Percentiles rank a stretch among this genome's conserved stretches.
Evolutionary conservation across 2,329 filamentous ascomycete species (phyloP).

Genomic region (Xylariales sp.): DNA sequence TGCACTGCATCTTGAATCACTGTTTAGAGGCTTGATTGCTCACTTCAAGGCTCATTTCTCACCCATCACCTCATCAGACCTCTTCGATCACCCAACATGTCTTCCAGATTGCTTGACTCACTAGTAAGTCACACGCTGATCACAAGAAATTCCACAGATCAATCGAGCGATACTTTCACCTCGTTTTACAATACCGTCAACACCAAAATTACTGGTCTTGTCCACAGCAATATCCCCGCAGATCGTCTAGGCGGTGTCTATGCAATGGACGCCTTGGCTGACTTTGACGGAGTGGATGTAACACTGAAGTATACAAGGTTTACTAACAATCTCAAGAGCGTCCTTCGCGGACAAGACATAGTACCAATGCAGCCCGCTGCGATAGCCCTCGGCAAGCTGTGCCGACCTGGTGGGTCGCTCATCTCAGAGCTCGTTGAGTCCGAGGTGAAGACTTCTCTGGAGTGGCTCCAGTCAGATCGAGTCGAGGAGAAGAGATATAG

Average conservation of each 20-base stretch:
- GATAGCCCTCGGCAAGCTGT: slow-evolving; percentile 82
- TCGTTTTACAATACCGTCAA: slow-evolving; percentile 53
- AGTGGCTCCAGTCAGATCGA: slow-evolving; percentile 94
- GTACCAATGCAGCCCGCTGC: slow-evolving; percentile 88
- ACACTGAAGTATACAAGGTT: slow-evolving; percentile 93
- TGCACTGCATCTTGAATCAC: too few relatives aligned
- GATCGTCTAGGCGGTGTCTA: slow-evolving; percentile 90
- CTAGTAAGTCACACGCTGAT: too few relatives aligned
- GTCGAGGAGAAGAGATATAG: slow-evolving; percentile 92
- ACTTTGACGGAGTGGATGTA: slow-evolving; percentile 92
- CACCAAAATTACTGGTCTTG: slow-evolving; percentile 56
- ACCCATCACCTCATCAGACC: too few relatives aligned
- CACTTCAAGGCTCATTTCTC: too few relatives aligned
- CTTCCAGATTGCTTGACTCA: too few relatives aligned
- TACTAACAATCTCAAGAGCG: slow-evolving; percentile 80
- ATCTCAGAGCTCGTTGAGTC: slow-evolving; percentile 95
- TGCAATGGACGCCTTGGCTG: slow-evolving; percentile 86
- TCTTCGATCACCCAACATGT: too few relatives aligned
- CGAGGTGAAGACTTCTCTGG: slow-evolving; percentile 91
- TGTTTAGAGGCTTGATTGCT: too few relatives aligned
- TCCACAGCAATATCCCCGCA: slow-evolving; percentile 78
- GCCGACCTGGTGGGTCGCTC: slow-evolving; percentile 85
- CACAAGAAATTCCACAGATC: too few relatives aligned
- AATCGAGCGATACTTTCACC: slow-evolving; percentile 72
- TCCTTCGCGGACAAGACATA: slow-evolving; percentile 86